Evolutionary conservation across 176 grass and related monocot species (phyloP), one percentile per base, ranked within the genome.

Genomic region (Oryza glumipatula): DNA sequence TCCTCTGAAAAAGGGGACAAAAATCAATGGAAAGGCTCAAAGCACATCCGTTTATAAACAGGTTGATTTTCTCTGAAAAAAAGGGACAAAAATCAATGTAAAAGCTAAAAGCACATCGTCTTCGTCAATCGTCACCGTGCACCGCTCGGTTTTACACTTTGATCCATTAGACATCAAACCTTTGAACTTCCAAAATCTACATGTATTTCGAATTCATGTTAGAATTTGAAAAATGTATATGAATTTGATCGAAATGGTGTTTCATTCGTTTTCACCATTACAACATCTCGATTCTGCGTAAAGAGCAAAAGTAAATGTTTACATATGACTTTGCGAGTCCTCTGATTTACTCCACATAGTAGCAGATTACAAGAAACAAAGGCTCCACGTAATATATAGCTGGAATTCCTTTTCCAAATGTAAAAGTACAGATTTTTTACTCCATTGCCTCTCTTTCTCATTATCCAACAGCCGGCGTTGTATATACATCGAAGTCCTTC

Each of bases 401-500:
- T 79, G 48, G 61, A 69, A 82, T 75, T 60, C 30, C 68, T 38
- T 84, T 70, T 54, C 80, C 49, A 71, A 87, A 84, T 70, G 69
- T 33, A 15, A 82, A 86, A 70, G 32, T 76, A 71, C 80, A 87
- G 4, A 0, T 14, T n/a, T 74, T 80, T 74, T 43, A 74, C 69
- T 46, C 75, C 54, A 69, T 70, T 22, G 49, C 70, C 79, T 74
- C 79, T 74, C 82, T n/a, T 36, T 67, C 75, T 35, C 88, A 24
- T 80, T 17, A 64, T 82, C 65, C 9, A 11, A 67, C 63, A 45
- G 80, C 48, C 63, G 63, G 70, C 85, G 56, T 85, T 63, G 43
- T 79, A 36, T 79, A 63, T 85, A 85, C 89, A 90, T 72, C 89
- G 22, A 83, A 65, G 80, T 38, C 54, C 80, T 74, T 35, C 76